These are phyloP conservation scores for Backusella westeae DNA, from an alignment of 192 early-diverging fungal species.

Conservation along the genomic window DNA sequence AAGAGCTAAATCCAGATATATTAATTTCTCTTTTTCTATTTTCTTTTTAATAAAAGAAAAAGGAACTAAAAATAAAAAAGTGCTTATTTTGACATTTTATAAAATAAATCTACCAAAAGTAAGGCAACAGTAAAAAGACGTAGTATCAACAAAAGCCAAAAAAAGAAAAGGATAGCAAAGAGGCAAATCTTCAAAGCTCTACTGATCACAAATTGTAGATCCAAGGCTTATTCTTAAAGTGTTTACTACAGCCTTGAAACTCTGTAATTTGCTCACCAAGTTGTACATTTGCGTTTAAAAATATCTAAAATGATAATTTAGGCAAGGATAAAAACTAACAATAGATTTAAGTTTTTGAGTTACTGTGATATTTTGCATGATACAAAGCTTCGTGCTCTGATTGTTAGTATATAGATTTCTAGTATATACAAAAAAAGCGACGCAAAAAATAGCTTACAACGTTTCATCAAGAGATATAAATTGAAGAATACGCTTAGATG, in stretches of 20 bases:
- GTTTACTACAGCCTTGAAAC: neutral
- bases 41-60: too few species aligned
- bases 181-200: too few species aligned
- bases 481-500: neutral
- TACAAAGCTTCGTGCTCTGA: neutral
- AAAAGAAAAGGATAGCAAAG: too few species aligned
- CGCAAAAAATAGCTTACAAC: neutral
- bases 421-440: neutral
- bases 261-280: neutral
- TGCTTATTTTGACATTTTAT: too few species aligned
- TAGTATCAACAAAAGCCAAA: too few species aligned
- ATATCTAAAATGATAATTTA: neutral
- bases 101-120: too few species aligned
- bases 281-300: neutral
- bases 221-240: too few species aligned
- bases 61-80: too few species aligned
- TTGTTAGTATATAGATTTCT: neutral
- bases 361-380: neutral
- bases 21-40: too few species aligned
- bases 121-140: too few species aligned
- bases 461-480: neutral
- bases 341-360: slow-evolving; percentile 2
- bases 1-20: too few species aligned
- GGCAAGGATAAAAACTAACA: neutral
- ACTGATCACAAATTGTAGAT: too few species aligned